A percentile compares a stretch with the other conserved stretches of the same genome.
phyloP scores from a whole-genome alignment of 2,329 filamentous ascomycete genomes.

The Curvularia verruculosa region DNA sequence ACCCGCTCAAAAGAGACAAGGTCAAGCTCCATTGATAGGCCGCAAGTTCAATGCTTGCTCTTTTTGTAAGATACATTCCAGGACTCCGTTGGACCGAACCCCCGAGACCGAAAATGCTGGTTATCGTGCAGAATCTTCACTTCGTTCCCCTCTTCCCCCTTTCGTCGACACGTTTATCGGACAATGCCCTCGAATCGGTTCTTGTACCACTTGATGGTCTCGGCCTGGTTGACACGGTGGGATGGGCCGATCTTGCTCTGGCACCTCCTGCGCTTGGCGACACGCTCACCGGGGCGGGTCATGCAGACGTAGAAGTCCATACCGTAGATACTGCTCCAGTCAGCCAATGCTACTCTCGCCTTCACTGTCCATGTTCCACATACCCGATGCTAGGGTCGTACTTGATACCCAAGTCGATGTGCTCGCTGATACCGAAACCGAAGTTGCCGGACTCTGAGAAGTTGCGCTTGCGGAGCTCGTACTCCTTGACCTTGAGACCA shows the following conservation, averaged over 20 bases:
- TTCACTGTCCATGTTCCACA: constrained; percentile 16
- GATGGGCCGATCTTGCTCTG: constrained; percentile 83
- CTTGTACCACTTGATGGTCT: constrained; percentile 99
- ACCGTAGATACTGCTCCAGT: constrained; percentile 56
- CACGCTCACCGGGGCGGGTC: constrained; percentile 98
- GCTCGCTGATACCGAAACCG: constrained; percentile 99
- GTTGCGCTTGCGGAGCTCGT: constrained; percentile 99
- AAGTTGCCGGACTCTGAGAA: constrained; percentile 97
- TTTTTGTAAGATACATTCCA: constrained; percentile 51
- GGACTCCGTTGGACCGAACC: constrained; percentile 47
- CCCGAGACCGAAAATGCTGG: constrained; percentile 49
- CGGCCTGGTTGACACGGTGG: constrained; percentile 92
- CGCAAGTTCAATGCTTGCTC: constrained; percentile 50
- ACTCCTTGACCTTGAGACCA: constrained; percentile 99
- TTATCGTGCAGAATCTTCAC: constrained; percentile 44
- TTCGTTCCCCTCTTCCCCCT: constrained; percentile 34
- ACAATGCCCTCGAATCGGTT: constrained; percentile 97
- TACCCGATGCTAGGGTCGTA: constrained; percentile 51
- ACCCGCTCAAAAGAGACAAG: constrained; percentile 45
- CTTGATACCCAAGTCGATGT: constrained; percentile 99
- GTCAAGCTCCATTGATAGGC: constrained; percentile 55
- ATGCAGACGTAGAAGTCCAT: constrained; percentile 99
- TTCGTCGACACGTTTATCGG: constrained; percentile 70
- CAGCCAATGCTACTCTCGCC: constrained; percentile 21
- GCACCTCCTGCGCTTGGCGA: constrained; percentile 90